Base-by-base conservation (phyloP, 108 stramenopile species). In the Epithemia pelagica region DNA sequence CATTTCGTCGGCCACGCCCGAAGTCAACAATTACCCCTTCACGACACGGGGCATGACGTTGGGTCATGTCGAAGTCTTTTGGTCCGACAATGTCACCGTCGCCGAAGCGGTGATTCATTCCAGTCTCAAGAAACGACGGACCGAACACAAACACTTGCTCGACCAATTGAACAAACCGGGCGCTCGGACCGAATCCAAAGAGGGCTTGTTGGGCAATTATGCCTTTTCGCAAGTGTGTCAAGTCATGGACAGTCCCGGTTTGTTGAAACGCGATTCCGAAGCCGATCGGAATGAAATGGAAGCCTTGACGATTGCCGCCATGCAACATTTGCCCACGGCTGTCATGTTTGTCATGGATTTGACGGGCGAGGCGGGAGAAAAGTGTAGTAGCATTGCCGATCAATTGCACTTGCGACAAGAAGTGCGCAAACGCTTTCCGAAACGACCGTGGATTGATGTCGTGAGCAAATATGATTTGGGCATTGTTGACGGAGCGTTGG, bases 261-360 rank as follows among this genome's bases (percentile, higher is more conserved):
- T 98, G 15, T 75, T 98, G 52, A 75, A 77, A 7, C 85, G 97
- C 19, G 71, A 71, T 8, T 79, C 85, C n/a, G 76, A 78, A 24
- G n/a, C n/a, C n/a, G 71, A 80, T 37, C 82, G 96, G 7, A 98
- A 98, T 77, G 96, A 96, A 73, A 97, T 98, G 96, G 97, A 98
- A 79, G 79, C 85, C 62, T 78, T 98, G 60, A 98, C 97, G 0
- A 70, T 97, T 33, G 97, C 96, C 1, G 94, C 95, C 69, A 95
- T 98, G 95, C 77, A 87, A 32, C 94, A 96, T 60, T 75, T 98
- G 54, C 97, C 97, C 30, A 96, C 95, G 26, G 97, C 95, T 23
- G 97, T 98, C 46, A 91, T 98, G 84, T 98, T 94, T 71, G 97
- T 98, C 15, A 87, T 95, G 90, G 97, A 98, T 80, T 76, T 96